A percentile compares a stretch with the other conserved stretches of the same genome.
Evolutionary conservation across 176 grass and related monocot species (phyloP).

Genomic region (Juncus inflexus): DNA sequence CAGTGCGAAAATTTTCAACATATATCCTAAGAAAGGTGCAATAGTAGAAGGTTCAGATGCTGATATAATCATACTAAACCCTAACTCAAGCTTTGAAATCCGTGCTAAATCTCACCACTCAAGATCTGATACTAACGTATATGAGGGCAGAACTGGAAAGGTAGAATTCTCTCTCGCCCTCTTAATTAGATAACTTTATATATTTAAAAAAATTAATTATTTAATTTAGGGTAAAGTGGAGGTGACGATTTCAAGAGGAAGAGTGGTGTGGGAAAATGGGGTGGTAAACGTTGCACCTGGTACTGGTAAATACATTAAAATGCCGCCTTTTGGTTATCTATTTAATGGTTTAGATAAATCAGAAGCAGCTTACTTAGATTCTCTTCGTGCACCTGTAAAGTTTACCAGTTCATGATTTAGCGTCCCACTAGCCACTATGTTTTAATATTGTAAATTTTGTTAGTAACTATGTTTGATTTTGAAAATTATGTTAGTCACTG

Average conservation of each 20-base stretch:
- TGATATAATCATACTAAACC: conserved; percentile 84
- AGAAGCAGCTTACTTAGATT: conserved; percentile 55
- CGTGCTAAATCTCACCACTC: conserved; percentile 63
- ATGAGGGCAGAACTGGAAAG: conserved; percentile 77
- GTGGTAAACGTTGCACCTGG: conserved; percentile 56
- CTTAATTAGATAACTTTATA: background rate
- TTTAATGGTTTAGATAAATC: conserved; percentile 87
- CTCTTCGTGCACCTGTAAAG: conserved; percentile 32
- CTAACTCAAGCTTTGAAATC: conserved; percentile 60
- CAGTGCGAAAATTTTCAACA: conserved; percentile 93
- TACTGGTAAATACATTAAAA: conserved; percentile 63
- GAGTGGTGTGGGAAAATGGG: conserved; percentile 75
- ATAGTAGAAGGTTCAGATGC: conserved; percentile 87
- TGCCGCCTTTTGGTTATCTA: conserved; percentile 63
- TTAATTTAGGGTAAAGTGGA: conserved; percentile 71
- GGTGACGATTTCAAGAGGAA: conserved; percentile 73
- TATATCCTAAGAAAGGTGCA: conserved; percentile 85
- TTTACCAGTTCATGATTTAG: conserved; percentile 26
- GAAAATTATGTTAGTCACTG: too few relatives aligned
- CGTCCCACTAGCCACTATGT: too few relatives aligned
- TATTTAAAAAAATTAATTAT: too few relatives aligned
- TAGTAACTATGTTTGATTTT: too few relatives aligned
- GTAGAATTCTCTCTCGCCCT: conserved; percentile 22
- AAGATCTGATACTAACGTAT: conserved; percentile 77
- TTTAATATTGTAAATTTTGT: too few relatives aligned